Evolutionary conservation across 345 rosid genomes (phyloP).

Genomic region (Orychophragmus violaceus): DNA sequence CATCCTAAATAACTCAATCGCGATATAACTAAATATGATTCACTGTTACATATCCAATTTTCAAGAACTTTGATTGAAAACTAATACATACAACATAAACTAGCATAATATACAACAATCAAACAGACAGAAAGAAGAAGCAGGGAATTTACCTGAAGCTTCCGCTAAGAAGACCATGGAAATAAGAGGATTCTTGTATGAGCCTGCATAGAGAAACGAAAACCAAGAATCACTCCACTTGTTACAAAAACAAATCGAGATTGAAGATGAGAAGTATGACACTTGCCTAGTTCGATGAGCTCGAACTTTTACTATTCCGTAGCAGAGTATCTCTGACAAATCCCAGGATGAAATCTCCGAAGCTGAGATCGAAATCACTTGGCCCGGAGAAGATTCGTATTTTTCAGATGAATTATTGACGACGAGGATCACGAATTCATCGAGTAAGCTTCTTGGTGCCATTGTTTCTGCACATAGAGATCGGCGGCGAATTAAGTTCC

Average conservation of each 20-base stretch:
- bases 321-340: slow-evolving; percentile 34
- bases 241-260: background rate
- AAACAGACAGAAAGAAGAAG: background rate
- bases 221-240: background rate
- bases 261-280: background rate
- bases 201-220: slow-evolving; percentile 33
- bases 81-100: background rate
- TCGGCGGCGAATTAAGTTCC: background rate
- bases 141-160: slow-evolving; percentile 50
- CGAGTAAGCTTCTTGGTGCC: slow-evolving; percentile 38
- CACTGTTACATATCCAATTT: slow-evolving; percentile 37
- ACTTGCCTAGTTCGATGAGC: slow-evolving; percentile 48
- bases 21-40: too few relatives aligned
- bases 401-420: slow-evolving; percentile 30
- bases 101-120: background rate
- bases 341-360: slow-evolving; percentile 45
- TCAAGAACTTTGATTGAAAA: background rate
- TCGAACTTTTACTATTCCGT: slow-evolving; percentile 35
- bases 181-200: slow-evolving; percentile 50
- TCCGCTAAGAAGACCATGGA: slow-evolving; percentile 55
- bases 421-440: slow-evolving; percentile 33
- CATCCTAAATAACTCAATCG: too few relatives aligned
- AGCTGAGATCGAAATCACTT: slow-evolving; percentile 37
- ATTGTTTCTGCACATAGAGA: slow-evolving; percentile 11
- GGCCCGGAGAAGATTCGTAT: slow-evolving; percentile 12